Evolutionary conservation across 2,329 filamentous ascomycete genomes (phyloP).

Genomic region (Curvularia sp.): DNA sequence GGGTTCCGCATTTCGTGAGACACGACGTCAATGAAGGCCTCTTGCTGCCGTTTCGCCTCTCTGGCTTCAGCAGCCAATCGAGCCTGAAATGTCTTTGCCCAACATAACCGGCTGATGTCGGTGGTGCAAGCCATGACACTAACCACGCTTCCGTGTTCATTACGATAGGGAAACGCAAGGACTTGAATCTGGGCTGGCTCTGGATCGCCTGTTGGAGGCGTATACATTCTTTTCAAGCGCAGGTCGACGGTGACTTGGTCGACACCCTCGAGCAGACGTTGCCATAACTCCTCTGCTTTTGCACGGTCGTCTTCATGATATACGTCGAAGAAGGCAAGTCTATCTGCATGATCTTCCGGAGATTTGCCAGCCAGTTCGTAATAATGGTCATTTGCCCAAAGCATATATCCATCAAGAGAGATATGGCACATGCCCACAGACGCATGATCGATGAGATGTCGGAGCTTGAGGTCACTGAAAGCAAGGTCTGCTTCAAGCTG

Average conservation of each 20-base stretch:
- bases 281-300: constrained; percentile 37
- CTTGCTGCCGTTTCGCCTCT: constrained; percentile 50
- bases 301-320: constrained; percentile 38
- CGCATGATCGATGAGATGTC: constrained; percentile 46
- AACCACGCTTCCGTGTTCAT: constrained; percentile 38
- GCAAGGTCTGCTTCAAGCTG: constrained; percentile 45
- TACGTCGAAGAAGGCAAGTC: constrained; percentile 35
- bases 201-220: constrained; percentile 38
- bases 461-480: constrained; percentile 44
- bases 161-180: constrained; percentile 46
- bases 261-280: constrained; percentile 30
- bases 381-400: constrained; percentile 48
- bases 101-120: constrained; percentile 50
- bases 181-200: constrained; percentile 43
- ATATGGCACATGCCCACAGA: constrained; percentile 46
- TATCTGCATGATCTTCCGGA: constrained; percentile 23
- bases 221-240: constrained; percentile 42
- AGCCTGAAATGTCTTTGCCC: constrained; percentile 50
- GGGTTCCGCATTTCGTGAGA: constrained; percentile 58
- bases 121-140: constrained; percentile 50
- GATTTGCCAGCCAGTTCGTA: constrained; percentile 37
- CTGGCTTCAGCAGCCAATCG: constrained; percentile 47
- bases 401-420: constrained; percentile 37
- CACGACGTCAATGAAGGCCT: constrained; percentile 50
- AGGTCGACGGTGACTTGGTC: constrained; percentile 40